Conservation (phyloP, 2,329 filamentous ascomycete genomes). For the Colletotrichum chrysophilum region DNA sequence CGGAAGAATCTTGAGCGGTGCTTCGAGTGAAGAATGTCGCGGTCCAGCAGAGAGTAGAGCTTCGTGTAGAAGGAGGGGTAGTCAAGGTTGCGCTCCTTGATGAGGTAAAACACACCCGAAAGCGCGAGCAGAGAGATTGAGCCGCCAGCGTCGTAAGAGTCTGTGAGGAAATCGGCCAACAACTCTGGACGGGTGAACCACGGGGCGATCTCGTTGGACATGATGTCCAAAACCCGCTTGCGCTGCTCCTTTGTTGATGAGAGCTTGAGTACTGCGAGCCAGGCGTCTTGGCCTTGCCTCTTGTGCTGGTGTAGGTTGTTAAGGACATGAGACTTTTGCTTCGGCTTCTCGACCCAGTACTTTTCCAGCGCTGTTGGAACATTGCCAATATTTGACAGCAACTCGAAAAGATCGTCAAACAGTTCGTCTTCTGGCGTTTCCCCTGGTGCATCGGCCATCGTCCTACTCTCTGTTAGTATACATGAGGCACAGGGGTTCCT, state of each 20-base stretch:
- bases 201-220: conserved; percentile 80
- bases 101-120: conserved; percentile 93
- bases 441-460: conserved; percentile 30
- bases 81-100: conserved; percentile 91
- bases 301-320: conserved; percentile 74
- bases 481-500: neutral
- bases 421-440: conserved; percentile 35
- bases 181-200: conserved; percentile 91
- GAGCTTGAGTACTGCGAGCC: conserved; percentile 77
- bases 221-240: conserved; percentile 77
- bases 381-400: conserved; percentile 72
- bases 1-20: conserved; percentile 94
- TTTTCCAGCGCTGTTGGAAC: conserved; percentile 73
- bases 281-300: conserved; percentile 82
- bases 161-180: conserved; percentile 95
- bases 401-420: conserved; percentile 63
- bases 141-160: conserved; percentile 87
- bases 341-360: conserved; percentile 70
- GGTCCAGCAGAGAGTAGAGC: conserved; percentile 90
- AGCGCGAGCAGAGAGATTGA: conserved; percentile 87
- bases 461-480: conserved; percentile 28
- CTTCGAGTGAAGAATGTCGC: conserved; percentile 88
- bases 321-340: conserved; percentile 71
- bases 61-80: conserved; percentile 95
- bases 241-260: conserved; percentile 74